Evolutionary conservation across 176 grass and related monocot species (phyloP).

Genomic region (Carex littledalei): DNA sequence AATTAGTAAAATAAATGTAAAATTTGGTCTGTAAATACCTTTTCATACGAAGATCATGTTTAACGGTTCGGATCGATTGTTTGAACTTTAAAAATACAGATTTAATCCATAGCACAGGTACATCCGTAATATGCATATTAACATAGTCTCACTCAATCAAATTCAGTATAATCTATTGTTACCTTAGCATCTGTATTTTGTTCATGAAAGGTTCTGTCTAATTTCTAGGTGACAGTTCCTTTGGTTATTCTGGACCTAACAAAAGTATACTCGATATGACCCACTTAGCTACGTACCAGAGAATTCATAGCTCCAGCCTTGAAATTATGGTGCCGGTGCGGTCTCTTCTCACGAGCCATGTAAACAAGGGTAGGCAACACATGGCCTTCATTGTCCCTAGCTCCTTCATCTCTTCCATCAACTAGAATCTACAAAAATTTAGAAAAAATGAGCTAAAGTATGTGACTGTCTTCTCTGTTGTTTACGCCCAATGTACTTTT

Average conservation of each 20-base stretch:
- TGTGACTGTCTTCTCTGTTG: background rate
- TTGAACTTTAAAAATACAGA: too few species aligned
- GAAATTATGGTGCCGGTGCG: conserved; percentile 63
- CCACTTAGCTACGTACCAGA: background rate
- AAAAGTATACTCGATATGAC: background rate
- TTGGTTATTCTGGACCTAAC: background rate
- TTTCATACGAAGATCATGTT: too few species aligned
- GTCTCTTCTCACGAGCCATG: conserved; percentile 85
- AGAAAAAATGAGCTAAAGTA: background rate
- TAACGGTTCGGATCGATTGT: too few species aligned
- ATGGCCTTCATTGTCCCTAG: conserved; percentile 29
- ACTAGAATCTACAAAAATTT: conserved; percentile 19
- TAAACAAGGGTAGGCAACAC: conserved; percentile 69
- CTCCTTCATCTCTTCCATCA: conserved; percentile 20
- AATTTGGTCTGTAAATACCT: too few species aligned
- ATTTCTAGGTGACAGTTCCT: background rate
- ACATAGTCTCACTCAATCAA: too few species aligned
- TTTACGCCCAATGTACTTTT: background rate
- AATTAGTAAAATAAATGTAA: too few species aligned
- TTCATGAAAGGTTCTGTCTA: background rate
- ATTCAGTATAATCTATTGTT: too few species aligned
- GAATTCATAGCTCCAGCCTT: conserved; percentile 88
- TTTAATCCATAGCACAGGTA: too few species aligned
- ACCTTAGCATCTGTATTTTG: background rate
- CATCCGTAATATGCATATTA: too few species aligned